Evolutionary conservation across 768 basidiomycete species (phyloP), one percentile per base, ranked within the genome.

Genomic region (Leccinum rimulosum): DNA sequence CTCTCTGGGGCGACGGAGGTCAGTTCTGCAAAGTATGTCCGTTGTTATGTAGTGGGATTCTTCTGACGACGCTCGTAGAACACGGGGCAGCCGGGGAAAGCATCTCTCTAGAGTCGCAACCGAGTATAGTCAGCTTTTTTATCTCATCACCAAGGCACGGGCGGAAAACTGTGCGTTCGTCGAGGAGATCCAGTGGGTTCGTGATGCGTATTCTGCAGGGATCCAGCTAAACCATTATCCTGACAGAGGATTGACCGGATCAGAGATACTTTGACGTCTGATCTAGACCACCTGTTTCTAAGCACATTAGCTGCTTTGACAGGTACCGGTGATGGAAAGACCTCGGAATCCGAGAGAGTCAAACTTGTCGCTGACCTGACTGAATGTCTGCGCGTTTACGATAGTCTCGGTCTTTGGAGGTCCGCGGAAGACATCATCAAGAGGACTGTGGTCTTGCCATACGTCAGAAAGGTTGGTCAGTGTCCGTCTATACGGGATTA

Each of bases 61-160:
- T n/a, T 36, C 53, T 61, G 22, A 64, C 43, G n/a, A 4, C 62
- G 52, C 19, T 65, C 30, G 50, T 61, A 89, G 87, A 68, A 73
- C 78, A 40, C 83, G 79, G 62, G 83, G 82, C 9, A 86, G 84
- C 69, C 80, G 86, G 49, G 86, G 89, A 33, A 91, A 93, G 70
- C 91, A 93, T 69, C 79, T 96, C 14, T 80, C 83, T 11, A 84
- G 95, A 53, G 90, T 95, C 30, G 93, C 95, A 14, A 80, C 86
- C 9, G 97, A 98, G 73, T 98, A 96, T 69, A 91, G 84, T 10
- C 95, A 98, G 69, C 80, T 98, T 19, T 79, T 94, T 27, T 99
- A 99, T 71, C 91, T 97, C 64, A 82, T 84, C 27, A 82, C 85
- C 19, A 96, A 97, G 72, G 93, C 95, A 11, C 79, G 83, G 6